Percentiles rank a stretch among this genome's conserved stretches.
Evolutionary conservation across 202 grass and related monocot species (phyloP).

Genomic region (Sporobolus alterniflorus): DNA sequence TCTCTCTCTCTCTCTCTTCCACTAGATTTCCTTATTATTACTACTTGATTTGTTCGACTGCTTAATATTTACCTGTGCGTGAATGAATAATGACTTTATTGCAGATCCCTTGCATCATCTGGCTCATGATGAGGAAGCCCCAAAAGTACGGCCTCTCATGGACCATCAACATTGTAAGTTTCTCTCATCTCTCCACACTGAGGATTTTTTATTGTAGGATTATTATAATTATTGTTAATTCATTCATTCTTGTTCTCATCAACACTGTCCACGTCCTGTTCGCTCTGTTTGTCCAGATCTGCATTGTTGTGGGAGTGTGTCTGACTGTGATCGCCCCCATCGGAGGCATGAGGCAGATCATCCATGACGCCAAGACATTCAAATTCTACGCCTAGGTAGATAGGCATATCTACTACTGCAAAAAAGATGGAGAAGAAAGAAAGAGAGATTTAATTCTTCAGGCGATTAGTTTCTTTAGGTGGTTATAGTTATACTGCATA

Average conservation of each 20-base stretch:
- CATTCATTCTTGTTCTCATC: not conserved
- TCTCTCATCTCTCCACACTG: not conserved
- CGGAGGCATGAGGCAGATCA: slow-evolving; percentile 57
- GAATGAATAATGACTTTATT: not conserved
- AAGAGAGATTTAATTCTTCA: too few relatives aligned
- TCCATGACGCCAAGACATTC: slow-evolving; percentile 49
- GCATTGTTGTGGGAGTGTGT: slow-evolving; percentile 50
- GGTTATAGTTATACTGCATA: too few relatives aligned
- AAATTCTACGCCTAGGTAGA: slow-evolving; percentile 41
- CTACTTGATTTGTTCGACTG: not conserved
- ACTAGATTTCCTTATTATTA: not conserved
- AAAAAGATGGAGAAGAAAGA: too few relatives aligned
- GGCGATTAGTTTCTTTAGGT: too few relatives aligned
- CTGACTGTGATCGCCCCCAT: slow-evolving; percentile 55
- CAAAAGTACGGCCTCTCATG: slow-evolving; percentile 27
- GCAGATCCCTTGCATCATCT: slow-evolving; percentile 40
- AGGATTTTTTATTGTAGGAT: too few relatives aligned
- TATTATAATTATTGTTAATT: too few relatives aligned
- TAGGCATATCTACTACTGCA: too few relatives aligned
- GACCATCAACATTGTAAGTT: slow-evolving; percentile 25
- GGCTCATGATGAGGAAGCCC: slow-evolving; percentile 33
- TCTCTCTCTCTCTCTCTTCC: not conserved
- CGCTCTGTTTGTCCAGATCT: not conserved
- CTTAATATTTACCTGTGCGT: too few relatives aligned
- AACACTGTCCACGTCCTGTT: not conserved